phyloP scores from a whole-genome alignment of 805 yeast genomes.

The Pichia gijzeniarum region DNA sequence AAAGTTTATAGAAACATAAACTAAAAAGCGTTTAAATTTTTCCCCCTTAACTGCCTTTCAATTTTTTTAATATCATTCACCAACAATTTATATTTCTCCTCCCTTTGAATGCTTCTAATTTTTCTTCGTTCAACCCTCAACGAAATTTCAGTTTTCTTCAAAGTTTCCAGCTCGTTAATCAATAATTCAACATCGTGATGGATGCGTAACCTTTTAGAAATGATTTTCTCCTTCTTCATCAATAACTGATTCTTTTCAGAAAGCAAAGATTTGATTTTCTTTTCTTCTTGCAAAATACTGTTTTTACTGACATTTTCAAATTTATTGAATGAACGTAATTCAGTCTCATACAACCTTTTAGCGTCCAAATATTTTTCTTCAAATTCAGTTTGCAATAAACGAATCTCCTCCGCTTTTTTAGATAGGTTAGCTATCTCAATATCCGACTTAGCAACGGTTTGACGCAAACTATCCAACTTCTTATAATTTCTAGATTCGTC shows the following conservation, averaged over 20 bases:
- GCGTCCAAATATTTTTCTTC: conserved; percentile 34
- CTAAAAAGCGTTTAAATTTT: not conserved
- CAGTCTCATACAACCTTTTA: conserved; percentile 34
- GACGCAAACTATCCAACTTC: conserved; percentile 45
- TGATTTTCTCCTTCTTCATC: conserved; percentile 30
- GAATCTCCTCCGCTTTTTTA: conserved; percentile 30
- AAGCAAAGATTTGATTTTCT: conserved; percentile 22
- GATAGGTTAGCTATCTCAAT: conserved; percentile 31
- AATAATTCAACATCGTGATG: conserved; percentile 20
- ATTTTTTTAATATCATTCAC: conserved; percentile 18
- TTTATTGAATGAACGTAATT: conserved; percentile 27
- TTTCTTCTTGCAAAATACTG: conserved; percentile 20
- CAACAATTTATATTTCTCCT: conserved; percentile 21
- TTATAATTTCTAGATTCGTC: conserved; percentile 53
- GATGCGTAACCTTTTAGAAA: conserved; percentile 28
- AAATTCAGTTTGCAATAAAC: conserved; percentile 33
- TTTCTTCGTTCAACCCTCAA: conserved; percentile 19
- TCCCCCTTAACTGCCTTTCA: conserved; percentile 3
- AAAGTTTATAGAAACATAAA: not conserved
- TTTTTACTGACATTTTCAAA: conserved; percentile 27
- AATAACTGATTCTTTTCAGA: conserved; percentile 26
- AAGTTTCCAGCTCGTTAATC: conserved; percentile 22
- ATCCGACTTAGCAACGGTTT: conserved; percentile 36
- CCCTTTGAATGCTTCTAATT: conserved; percentile 20
- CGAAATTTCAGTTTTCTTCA: conserved; percentile 22